Base-by-base conservation (phyloP, 2,329 filamentous ascomycete species). In the Metarhizium anisopliae region DNA sequence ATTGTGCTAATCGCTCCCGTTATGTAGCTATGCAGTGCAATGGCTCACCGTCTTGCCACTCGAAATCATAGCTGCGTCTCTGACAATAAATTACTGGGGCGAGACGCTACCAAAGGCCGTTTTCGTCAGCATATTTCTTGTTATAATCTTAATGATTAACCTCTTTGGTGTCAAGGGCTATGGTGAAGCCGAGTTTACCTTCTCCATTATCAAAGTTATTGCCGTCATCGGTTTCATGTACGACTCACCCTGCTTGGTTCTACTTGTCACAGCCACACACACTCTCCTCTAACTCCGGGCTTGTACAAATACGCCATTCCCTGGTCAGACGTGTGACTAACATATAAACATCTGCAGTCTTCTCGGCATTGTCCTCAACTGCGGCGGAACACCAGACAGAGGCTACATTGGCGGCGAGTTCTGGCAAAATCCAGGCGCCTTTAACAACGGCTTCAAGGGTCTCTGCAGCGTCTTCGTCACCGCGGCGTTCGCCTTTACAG, bases 141-240 rank as follows among this genome's bases (percentile, higher is more conserved):
- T 84, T 16, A 64, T 86, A 55, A 93, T 96, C 62, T 78, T 95
- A 49, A 63, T 71, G 35, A 95, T 96, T 72, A 96, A 96, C 67
- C 70, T 95, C 60, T 94, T 93, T 64, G 90, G 91, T 52, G 87
- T 96, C 59, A 89, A 87, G 66, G 89, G 87, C 30, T 96, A 95
- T 63, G 91, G 90, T 65, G 91, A 95, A 70, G 90, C 89, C 16
- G 91, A 96, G 65, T 95, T 95, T 62, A 75, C 91, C 56, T 94
- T 95, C 67, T 87, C 89, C 36, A 83, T 92, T 53, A 77, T 96
- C 73, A 96, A 96, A 68, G 83, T 96, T 52, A 77, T 86, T 47
- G 90, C 92, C 35, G 84, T 96, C 7, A 86, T 96, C 60, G 90
- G 89, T 53, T 95, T 95, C 72, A 92, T 95, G 86, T 88, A 71